Evolutionary conservation across 768 basidiomycete species (phyloP).

Genomic region (Leccinellum rugosiceps): DNA sequence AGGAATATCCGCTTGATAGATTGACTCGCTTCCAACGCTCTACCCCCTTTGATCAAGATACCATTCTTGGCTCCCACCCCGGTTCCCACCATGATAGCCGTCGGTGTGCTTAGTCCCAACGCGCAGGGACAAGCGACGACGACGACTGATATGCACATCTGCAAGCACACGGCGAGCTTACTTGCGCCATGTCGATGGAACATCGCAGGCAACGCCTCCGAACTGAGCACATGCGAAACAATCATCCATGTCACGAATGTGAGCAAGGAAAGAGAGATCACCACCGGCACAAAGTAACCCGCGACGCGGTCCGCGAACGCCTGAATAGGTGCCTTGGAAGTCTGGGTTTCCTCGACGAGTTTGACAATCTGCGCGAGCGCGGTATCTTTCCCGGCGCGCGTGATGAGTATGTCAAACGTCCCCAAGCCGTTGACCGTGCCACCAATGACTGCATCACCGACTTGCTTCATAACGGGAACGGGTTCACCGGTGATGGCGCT

Average conservation of each 20-base stretch:
- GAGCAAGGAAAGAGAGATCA: conserved; percentile 74
- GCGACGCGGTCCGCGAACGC: conserved; percentile 94
- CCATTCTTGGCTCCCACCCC: conserved; percentile 96
- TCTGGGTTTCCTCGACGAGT: conserved; percentile 97
- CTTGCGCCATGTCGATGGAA: conserved; percentile 83
- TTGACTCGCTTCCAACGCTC: conserved; percentile 89
- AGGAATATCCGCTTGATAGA: conserved; percentile 78
- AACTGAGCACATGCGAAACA: conserved; percentile 55
- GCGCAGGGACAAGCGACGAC: conserved; percentile 99
- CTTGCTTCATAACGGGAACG: conserved; percentile 78
- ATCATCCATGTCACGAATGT: conserved; percentile 87
- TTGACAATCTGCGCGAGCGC: conserved; percentile 95
- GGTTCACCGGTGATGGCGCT: conserved; percentile 97
- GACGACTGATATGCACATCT: conserved; percentile 96
- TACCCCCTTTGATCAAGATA: conserved; percentile 96
- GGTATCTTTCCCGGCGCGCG: conserved; percentile 93
- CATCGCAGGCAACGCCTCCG: conserved; percentile 69
- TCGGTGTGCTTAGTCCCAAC: conserved; percentile 92
- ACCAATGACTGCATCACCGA: conserved; percentile 87
- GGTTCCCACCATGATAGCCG: conserved; percentile 99
- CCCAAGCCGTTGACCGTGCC: conserved; percentile 97
- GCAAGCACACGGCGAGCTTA: conserved; percentile 87
- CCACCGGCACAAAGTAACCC: conserved; percentile 91
- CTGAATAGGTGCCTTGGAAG: conserved; percentile 96
- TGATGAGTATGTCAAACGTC: conserved; percentile 96